Conservation (phyloP, 1,284 basidiomycete genomes). For the Takashimella tepidaria region DNA sequence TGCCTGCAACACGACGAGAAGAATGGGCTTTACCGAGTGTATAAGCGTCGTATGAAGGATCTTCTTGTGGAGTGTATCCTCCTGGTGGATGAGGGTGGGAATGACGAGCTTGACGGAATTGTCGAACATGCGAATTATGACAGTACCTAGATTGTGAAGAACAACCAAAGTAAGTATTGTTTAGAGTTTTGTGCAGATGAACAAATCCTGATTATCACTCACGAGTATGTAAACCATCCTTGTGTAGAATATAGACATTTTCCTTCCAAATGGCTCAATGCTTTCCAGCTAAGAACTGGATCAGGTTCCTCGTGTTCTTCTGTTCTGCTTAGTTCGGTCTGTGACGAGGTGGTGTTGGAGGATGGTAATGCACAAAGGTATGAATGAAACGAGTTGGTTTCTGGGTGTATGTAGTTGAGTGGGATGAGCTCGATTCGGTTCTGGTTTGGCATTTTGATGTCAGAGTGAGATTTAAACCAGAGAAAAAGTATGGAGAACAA, state of each 20-base stretch:
- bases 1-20: neutral
- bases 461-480: neutral
- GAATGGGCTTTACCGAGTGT: slow-evolving; percentile 38
- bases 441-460: neutral
- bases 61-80: slow-evolving; percentile 69
- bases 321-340: slow-evolving; percentile 13
- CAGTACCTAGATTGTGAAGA: slow-evolving; percentile 56
- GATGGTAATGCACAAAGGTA: slow-evolving; percentile 45
- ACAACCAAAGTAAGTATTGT: too few species aligned
- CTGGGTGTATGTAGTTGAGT: slow-evolving; percentile 27
- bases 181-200: too few species aligned
- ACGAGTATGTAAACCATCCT: slow-evolving; percentile 88
- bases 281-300: slow-evolving; percentile 36
- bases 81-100: slow-evolving; percentile 61
- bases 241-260: slow-evolving; percentile 49
- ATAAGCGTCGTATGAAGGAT: slow-evolving; percentile 53
- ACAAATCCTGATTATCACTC: slow-evolving; percentile 8
- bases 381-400: slow-evolving; percentile 11
- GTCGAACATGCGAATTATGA: slow-evolving; percentile 79
- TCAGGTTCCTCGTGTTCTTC: slow-evolving; percentile 36
- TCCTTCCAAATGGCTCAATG: slow-evolving; percentile 49
- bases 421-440: slow-evolving; percentile 25
- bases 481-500: slow-evolving; percentile 2
- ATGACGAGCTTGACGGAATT: slow-evolving; percentile 69
- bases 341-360: slow-evolving; percentile 24